Evolutionary conservation across 768 basidiomycete genomes (phyloP), one percentile per base, ranked within the genome.

Genomic region (Lanmaoa pseudosensibilis): DNA sequence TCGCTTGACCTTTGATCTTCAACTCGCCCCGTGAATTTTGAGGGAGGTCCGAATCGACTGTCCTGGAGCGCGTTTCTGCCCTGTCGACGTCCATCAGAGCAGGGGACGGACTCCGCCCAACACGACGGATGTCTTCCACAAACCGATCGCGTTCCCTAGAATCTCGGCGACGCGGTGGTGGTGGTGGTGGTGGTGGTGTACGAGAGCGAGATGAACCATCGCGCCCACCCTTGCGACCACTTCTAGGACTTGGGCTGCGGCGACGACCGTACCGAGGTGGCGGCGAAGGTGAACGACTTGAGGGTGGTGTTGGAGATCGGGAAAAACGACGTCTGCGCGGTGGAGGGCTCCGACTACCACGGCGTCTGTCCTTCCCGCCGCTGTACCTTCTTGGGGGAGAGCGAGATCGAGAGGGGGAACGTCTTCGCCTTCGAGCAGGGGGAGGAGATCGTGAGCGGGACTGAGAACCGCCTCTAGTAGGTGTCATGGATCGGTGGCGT

Each of bases 1-100:
- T 83, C 0, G 80, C 80, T 10, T 89, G 88, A 13, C 90, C 90
- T 66, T 87, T 88, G 69, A 92, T 92, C 69, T 85, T 88, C 44
- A 92, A 69, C 64, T 88, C 87, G 9, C 78, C 77, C 25, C 59
- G 63, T 23, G 69, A 63, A 52, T 73, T 63, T 51, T 65, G 72
- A 34, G 65, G 69, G 19, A 73, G 68, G 48, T 74, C 62, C 33
- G 60, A 61, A 40, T 75, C 70, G 16, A 66, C 53, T 13, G 55
- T 65, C 47, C 62, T 69, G 11, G 64, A 58, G 32, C 52, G 68
- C 18, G 54, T 53, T 45, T 68, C 69, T 38, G 52, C 34, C 38
- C 46, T 59, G 46, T 68, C 68, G n/a, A 69, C 58, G 38, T 66
- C 62, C 60, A 69, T 65, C n/a, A 36, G 40, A 5, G 48, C 30